Conservation (phyloP, 345 rosid genomes). For the Gossypium rotundifolium region DNA sequence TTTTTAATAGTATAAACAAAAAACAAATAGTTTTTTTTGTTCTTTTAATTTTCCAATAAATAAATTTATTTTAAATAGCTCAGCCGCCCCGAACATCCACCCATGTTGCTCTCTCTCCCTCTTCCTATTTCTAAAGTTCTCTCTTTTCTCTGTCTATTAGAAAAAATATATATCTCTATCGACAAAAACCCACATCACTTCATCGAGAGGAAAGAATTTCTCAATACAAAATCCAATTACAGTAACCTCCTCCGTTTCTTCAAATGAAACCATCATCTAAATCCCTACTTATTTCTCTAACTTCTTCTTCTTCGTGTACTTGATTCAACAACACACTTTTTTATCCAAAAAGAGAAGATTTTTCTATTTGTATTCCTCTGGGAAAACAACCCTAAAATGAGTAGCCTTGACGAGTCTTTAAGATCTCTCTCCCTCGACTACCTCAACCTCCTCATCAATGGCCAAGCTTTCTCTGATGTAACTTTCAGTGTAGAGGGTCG, state of each 20-base stretch:
- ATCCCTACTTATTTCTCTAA: background rate
- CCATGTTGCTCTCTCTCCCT: constrained; percentile 37
- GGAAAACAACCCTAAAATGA: constrained; percentile 32
- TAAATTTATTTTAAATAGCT: constrained; percentile 44
- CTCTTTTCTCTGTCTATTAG: constrained; percentile 31
- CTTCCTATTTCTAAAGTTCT: background rate
- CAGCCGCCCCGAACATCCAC: constrained; percentile 78
- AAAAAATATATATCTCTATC: constrained; percentile 21
- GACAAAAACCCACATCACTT: constrained; percentile 20
- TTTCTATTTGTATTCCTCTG: background rate
- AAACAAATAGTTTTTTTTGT: no score
- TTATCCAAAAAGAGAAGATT: background rate
- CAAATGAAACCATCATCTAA: constrained; percentile 1
- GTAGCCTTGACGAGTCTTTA: constrained; percentile 66
- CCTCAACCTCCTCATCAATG: constrained; percentile 88
- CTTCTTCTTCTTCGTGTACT: background rate
- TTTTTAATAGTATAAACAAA: no score
- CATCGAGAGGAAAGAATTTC: constrained; percentile 37
- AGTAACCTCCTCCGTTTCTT: constrained; percentile 6
- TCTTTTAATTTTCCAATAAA: background rate
- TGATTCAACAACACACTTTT: background rate
- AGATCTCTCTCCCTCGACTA: constrained; percentile 92
- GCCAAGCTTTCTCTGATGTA: constrained; percentile 92
- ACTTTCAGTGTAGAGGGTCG: constrained; percentile 99
- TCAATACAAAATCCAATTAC: constrained; percentile 22